A percentile compares a stretch with the other conserved stretches of the same genome.
Conservation (phyloP, 2,329 filamentous ascomycete genomes). For the Xylariomycetidae sp. region DNA sequence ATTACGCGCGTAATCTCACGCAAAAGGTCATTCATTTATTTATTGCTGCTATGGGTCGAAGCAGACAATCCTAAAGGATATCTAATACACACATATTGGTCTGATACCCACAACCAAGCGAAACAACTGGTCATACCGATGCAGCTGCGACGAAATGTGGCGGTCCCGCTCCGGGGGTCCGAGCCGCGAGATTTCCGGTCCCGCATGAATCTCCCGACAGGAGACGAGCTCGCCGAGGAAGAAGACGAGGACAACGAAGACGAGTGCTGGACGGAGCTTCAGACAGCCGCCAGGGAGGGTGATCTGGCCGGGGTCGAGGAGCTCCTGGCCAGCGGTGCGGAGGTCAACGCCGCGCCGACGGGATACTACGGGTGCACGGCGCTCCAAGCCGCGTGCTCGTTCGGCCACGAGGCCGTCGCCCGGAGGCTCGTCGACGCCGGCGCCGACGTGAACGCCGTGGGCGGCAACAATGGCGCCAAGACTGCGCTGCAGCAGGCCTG, state of each 20-base stretch:
- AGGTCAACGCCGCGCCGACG: slow-evolving; percentile 21
- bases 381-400: slow-evolving; percentile 23
- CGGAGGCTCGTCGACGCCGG: slow-evolving; percentile 14
- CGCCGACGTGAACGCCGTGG: slow-evolving; percentile 22
- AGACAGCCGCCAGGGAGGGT: slow-evolving; percentile 28
- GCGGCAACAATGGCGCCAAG: slow-evolving; percentile 26
- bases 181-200: too few species aligned
- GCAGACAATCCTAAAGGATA: too few species aligned
- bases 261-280: slow-evolving; percentile 30
- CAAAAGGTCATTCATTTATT: too few species aligned
- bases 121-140: too few species aligned
- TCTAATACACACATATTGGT: too few species aligned
- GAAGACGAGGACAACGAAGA: slow-evolving; percentile 25
- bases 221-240: slow-evolving; percentile 1
- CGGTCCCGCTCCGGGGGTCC: too few species aligned
- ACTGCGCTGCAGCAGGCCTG: slow-evolving; percentile 34
- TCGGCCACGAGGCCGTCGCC: slow-evolving; percentile 17
- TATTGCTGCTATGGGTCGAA: too few species aligned
- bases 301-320: slow-evolving; percentile 19
- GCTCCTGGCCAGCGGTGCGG: slow-evolving; percentile 21
- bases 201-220: too few species aligned
- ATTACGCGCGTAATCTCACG: too few species aligned
- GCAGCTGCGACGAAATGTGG: too few species aligned
- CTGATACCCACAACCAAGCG: too few species aligned
- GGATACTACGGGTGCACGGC: slow-evolving; percentile 24